Percentiles rank a stretch among this genome's conserved stretches.
These are phyloP conservation scores for Bruguiera gymnorhiza DNA, from an alignment of 345 rosid species.

Conservation along the genomic window DNA sequence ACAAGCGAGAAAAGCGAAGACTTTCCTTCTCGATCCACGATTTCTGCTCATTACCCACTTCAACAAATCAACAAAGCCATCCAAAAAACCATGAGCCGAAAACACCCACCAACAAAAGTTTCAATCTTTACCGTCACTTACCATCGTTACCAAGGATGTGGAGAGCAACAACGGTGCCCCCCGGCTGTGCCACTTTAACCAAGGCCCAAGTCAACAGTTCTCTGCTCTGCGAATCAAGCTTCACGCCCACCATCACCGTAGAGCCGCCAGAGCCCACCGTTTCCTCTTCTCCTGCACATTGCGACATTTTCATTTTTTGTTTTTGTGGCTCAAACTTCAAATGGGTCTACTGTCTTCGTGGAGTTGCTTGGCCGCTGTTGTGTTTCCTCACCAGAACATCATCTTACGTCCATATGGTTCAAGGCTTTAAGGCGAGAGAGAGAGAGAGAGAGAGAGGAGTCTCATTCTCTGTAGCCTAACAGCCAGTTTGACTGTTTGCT, in stretches of 20 bases:
- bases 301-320: slow-evolving; percentile 37
- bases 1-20: slow-evolving; percentile 33
- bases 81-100: background rate
- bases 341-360: background rate
- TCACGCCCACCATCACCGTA: slow-evolving; percentile 30
- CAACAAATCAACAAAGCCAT: slow-evolving; percentile 10
- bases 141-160: slow-evolving; percentile 29
- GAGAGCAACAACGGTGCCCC: slow-evolving; percentile 31
- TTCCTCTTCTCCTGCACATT: slow-evolving; percentile 22
- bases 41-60: slow-evolving; percentile 20
- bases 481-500: slow-evolving; percentile 55
- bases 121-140: background rate
- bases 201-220: slow-evolving; percentile 35
- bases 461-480: slow-evolving; percentile 34
- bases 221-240: slow-evolving; percentile 26
- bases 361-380: slow-evolving; percentile 13
- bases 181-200: slow-evolving; percentile 33
- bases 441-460: slow-evolving; percentile 6
- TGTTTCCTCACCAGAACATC: slow-evolving; percentile 21
- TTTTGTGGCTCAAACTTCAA: background rate
- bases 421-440: slow-evolving; percentile 1
- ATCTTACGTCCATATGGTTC: slow-evolving; percentile 26
- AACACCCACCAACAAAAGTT: background rate
- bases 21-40: slow-evolving; percentile 28
- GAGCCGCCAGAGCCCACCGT: slow-evolving; percentile 32